phyloP scores from a whole-genome alignment of 2,329 filamentous ascomycete species.

The Cladosporium sp. region DNA sequence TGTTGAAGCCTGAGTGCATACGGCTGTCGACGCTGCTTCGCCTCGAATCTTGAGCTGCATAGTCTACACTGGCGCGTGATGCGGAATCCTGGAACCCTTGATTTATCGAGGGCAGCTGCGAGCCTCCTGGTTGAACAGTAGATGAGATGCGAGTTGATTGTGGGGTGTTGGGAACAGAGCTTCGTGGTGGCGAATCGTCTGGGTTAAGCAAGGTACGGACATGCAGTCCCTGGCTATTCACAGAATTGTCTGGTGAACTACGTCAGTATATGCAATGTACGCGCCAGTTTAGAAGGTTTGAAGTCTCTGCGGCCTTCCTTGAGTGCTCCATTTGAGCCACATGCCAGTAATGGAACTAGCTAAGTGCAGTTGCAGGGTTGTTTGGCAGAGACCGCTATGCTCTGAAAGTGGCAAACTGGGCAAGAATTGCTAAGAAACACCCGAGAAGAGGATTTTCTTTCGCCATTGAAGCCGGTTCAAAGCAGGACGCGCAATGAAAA shows the following conservation, averaged over 20 bases:
- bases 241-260: constrained; percentile 29
- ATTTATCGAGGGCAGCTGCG: constrained; percentile 53
- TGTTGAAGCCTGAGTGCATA: constrained; percentile 67
- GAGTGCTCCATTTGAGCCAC: too few species aligned
- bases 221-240: constrained; percentile 45
- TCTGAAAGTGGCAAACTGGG: background rate
- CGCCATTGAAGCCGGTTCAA: background rate
- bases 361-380: too few species aligned
- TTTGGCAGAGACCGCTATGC: constrained; percentile 18
- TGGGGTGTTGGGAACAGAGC: constrained; percentile 40
- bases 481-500: background rate
- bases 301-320: too few species aligned
- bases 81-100: constrained; percentile 43
- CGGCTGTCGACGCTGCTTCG: constrained; percentile 77
- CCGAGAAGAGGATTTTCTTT: too few species aligned
- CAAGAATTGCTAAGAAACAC: too few species aligned
- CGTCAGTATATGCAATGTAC: background rate
- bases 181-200: constrained; percentile 45
- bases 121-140: constrained; percentile 29
- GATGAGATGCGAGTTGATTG: constrained; percentile 37
- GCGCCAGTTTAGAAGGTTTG: too few species aligned
- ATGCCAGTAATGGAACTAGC: too few species aligned
- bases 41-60: constrained; percentile 53
- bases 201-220: constrained; percentile 48
- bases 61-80: constrained; percentile 47